Conservation (phyloP, 2,329 filamentous ascomycete genomes). For the Fusarium sp. region DNA sequence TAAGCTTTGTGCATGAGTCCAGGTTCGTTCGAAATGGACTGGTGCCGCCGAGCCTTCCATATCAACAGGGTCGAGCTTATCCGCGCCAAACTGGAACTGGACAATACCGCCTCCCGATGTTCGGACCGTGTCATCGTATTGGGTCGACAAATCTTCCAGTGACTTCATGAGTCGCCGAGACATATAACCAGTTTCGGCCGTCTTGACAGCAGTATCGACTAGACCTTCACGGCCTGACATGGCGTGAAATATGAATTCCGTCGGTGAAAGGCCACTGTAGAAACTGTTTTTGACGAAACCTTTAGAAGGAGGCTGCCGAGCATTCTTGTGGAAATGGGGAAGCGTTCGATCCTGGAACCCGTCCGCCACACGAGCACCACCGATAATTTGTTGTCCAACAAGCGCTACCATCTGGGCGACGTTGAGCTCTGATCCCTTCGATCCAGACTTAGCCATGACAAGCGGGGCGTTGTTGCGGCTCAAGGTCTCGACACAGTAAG, state of each 20-base stretch:
- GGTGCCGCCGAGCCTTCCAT: slow-evolving; percentile 96
- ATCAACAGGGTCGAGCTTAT: slow-evolving; percentile 93
- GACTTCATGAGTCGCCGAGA: slow-evolving; percentile 98
- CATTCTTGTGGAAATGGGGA: slow-evolving; percentile 94
- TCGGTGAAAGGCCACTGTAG: slow-evolving; percentile 89
- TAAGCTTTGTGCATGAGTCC: slow-evolving; percentile 79
- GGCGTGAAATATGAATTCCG: slow-evolving; percentile 97
- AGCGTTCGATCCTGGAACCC: slow-evolving; percentile 96
- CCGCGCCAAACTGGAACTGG: slow-evolving; percentile 97
- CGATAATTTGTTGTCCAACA: slow-evolving; percentile 98
- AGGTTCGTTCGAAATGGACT: slow-evolving; percentile 91
- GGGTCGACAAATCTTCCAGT: slow-evolving; percentile 89
- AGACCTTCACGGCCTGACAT: slow-evolving; percentile 98
- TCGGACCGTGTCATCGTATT: slow-evolving; percentile 94
- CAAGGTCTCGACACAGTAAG: slow-evolving; percentile 88
- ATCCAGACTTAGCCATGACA: slow-evolving; percentile 97
- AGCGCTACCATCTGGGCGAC: slow-evolving; percentile 98
- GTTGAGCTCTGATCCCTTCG: slow-evolving; percentile 97
- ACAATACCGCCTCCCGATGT: slow-evolving; percentile 90
- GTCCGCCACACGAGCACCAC: slow-evolving; percentile 89
- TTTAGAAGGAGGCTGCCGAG: slow-evolving; percentile 91
- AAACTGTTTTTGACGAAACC: slow-evolving; percentile 98
- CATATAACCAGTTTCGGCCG: slow-evolving; percentile 99
- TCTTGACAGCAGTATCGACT: slow-evolving; percentile 98
- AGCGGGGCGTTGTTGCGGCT: slow-evolving; percentile 93